These are phyloP conservation scores for Globisporangium recalcitrans DNA, from an alignment of 352 stramenopile species.

Conservation along the genomic window DNA sequence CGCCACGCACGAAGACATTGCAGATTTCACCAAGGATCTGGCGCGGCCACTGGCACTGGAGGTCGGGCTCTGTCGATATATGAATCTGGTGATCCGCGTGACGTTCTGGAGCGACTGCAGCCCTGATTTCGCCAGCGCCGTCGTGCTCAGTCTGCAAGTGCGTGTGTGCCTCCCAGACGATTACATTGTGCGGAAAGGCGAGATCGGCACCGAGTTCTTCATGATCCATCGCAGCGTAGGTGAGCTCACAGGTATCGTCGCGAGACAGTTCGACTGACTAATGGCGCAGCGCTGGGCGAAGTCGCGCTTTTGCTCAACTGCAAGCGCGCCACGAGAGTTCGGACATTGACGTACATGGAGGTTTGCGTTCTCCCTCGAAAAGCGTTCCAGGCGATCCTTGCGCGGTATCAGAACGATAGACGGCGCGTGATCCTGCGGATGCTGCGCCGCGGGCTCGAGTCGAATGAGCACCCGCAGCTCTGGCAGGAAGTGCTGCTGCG, in stretches of 20 bases:
- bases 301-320: slow-evolving; percentile 25
- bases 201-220: slow-evolving; percentile 34
- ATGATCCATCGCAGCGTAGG: slow-evolving; percentile 35
- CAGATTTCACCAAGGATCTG: slow-evolving; percentile 34
- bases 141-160: slow-evolving; percentile 27
- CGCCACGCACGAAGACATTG: slow-evolving; percentile 29
- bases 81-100: slow-evolving; percentile 30
- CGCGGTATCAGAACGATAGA: slow-evolving; percentile 19
- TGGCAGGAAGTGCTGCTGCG: slow-evolving; percentile 13
- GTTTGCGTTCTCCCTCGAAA: slow-evolving; percentile 15
- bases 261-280: slow-evolving; percentile 9
- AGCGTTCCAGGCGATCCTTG: slow-evolving; percentile 18
- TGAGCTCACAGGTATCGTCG: slow-evolving; percentile 17
- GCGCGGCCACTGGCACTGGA: slow-evolving; percentile 36
- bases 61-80: slow-evolving; percentile 34
- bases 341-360: slow-evolving; percentile 22
- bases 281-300: slow-evolving; percentile 18
- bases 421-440: slow-evolving; percentile 20
- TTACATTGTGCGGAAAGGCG: slow-evolving; percentile 34
- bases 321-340: slow-evolving; percentile 18
- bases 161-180: slow-evolving; percentile 45
- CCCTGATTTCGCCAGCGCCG: slow-evolving; percentile 34
- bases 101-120: slow-evolving; percentile 36
- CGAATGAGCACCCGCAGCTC: slow-evolving; percentile 20
- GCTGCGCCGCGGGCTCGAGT: slow-evolving; percentile 17